phyloP scores from a whole-genome alignment of 2,329 filamentous ascomycete genomes.

The Raffaelea arxii region DNA sequence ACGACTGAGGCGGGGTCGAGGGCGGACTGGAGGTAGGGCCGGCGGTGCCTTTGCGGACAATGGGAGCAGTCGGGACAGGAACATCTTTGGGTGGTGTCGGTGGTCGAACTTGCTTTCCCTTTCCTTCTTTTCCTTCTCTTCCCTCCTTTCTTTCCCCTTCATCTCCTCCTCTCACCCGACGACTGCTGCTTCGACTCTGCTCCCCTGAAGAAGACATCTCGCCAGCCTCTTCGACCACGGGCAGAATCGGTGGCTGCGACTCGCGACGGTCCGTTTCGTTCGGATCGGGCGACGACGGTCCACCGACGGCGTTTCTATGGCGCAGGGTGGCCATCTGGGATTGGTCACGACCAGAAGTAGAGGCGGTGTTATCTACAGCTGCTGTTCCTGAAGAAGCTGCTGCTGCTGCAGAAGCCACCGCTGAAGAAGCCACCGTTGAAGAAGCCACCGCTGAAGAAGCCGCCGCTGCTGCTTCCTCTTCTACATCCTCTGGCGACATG shows the following conservation, averaged over 20 bases:
- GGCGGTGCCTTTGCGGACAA: conserved; percentile 7
- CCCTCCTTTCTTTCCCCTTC: too few relatives aligned
- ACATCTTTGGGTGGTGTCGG: conserved; percentile 33
- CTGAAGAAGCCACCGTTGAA: conserved; percentile 21
- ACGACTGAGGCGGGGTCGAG: conserved; percentile 33
- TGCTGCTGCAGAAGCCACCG: not conserved
- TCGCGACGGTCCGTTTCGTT: conserved; percentile 41
- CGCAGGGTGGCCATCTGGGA: conserved; percentile 18
- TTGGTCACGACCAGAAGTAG: conserved; percentile 20
- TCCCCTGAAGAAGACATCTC: conserved; percentile 61
- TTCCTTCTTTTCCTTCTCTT: too few relatives aligned
- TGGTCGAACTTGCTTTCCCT: conserved; percentile 25
- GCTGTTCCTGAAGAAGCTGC: conserved; percentile 1
- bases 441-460: conserved; percentile 19
- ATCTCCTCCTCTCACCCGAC: too few relatives aligned
- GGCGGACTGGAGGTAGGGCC: conserved; percentile 2
- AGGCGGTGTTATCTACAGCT: conserved; percentile 50
- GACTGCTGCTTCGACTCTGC: conserved; percentile 45
- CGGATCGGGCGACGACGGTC: not conserved
- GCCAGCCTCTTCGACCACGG: conserved; percentile 83
- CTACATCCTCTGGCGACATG: conserved; percentile 78
- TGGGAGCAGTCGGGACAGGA: too few relatives aligned
- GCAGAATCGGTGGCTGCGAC: conserved; percentile 49
- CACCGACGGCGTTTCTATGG: not conserved
- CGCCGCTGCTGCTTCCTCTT: conserved; percentile 17